Evolutionary conservation across 257 asterid species (phyloP), one percentile per base, ranked within the genome.

Genomic region (Ajuga chamaepitys): DNA sequence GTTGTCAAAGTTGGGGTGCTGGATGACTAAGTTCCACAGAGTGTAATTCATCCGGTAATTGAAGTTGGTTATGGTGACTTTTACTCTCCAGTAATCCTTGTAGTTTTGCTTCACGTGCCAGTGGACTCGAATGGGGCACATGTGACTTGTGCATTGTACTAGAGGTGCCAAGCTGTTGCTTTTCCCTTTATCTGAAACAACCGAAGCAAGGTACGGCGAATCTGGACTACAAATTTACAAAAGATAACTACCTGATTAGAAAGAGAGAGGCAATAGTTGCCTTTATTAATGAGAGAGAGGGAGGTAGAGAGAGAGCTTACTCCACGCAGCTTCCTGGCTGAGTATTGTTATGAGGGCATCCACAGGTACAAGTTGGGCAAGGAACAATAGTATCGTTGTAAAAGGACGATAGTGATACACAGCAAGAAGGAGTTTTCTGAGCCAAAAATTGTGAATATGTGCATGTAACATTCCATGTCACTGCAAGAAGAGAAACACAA

Each of bases 311-410:
- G 44, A 26, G 46, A 26, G 61, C 89, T 64, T 76, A 91, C 98
- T 88, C 81, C 26, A 88, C 87, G 42, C 98, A 91, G 57, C 84
- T 82, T 52, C 91, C 95, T 9, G 85, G 82, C 58, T 82, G 89
- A 57, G 95, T 80, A 40, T 68, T 30, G 60, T 83, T 84, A 67
- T 71, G 85, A 75, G 82, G 88, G 79, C 98, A 91, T 62, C 98
- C 98, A 73, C 98, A 91, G 0, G 96, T 86, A 73, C 98, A 91
- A 3, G 95, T 86, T 18, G 96, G 98, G 83, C 98, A 91, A 24
- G 95, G 95, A 7, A 91, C 98, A 50, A 91, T 88, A 0, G 94
- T 88, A 56, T 86, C 88, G 5, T 86, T 91, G 77, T 91, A 88
- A 71, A 91, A 91, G 16, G 98, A 86, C 3, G 98, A 91, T 44